Conservation (phyloP, 805 yeast genomes). For the Grigorovia jiainica region DNA sequence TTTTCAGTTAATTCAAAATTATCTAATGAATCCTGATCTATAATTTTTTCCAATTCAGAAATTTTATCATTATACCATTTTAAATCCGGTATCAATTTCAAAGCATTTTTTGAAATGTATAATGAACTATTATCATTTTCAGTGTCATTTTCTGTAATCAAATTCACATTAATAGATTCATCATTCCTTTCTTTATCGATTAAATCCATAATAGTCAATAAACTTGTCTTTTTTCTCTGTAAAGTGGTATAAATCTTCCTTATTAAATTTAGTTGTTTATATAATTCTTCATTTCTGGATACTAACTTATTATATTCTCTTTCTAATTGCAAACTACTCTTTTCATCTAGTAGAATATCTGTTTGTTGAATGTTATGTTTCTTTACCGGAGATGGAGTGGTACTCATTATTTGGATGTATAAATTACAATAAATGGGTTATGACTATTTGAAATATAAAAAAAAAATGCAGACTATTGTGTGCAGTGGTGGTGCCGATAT, state of each 20-base stretch:
- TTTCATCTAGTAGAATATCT: neutral
- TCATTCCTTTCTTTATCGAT: slow-evolving; percentile 3
- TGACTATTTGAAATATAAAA: too few relatives aligned
- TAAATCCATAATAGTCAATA: slow-evolving; percentile 13
- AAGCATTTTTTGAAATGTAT: slow-evolving; percentile 10
- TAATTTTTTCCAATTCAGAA: neutral
- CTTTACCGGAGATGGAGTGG: too few relatives aligned
- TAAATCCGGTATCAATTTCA: slow-evolving; percentile 17
- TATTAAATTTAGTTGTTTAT: slow-evolving; percentile 23
- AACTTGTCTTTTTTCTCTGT: slow-evolving; percentile 23
- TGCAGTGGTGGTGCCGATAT: too few relatives aligned
- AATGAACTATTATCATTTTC: slow-evolving; percentile 4
- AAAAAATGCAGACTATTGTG: too few relatives aligned
- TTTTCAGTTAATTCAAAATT: slow-evolving; percentile 19
- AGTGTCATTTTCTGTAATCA: neutral
- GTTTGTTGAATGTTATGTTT: too few relatives aligned
- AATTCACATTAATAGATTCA: neutral
- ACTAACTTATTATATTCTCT: slow-evolving; percentile 9
- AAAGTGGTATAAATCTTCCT: slow-evolving; percentile 26
- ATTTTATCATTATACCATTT: slow-evolving; percentile 23
- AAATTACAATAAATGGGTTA: too few relatives aligned
- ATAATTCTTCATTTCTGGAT: slow-evolving; percentile 25
- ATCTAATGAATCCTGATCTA: neutral
- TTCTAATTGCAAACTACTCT: neutral
- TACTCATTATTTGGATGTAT: too few relatives aligned